Evolutionary conservation across 2,329 filamentous ascomycete species (phyloP).

Genomic region (Huntiella abstrusa): DNA sequence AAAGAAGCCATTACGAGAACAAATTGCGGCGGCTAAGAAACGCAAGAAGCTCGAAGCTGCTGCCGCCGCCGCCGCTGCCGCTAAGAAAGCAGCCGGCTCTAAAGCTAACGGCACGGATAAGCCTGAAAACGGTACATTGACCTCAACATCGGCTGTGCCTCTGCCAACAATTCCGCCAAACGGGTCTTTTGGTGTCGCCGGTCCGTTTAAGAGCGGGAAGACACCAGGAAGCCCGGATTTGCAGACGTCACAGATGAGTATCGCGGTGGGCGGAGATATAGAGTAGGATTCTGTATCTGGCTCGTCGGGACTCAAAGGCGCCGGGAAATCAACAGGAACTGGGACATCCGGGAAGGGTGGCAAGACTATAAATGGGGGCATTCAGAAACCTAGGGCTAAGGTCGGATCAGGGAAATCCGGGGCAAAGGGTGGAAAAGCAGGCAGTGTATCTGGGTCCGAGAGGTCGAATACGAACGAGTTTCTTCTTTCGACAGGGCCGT

Average conservation of each 20-base stretch:
- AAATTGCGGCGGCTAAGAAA: constrained; percentile 69
- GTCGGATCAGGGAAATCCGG: background rate
- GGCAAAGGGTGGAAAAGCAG: background rate
- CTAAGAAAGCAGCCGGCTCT: background rate
- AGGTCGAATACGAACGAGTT: background rate
- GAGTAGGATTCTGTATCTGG: constrained; percentile 8
- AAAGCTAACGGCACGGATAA: background rate
- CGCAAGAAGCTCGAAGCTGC: constrained; percentile 57
- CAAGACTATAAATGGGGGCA: background rate
- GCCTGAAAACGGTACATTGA: constrained; percentile 9
- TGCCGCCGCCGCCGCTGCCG: constrained; percentile 12
- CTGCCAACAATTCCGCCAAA: no score
- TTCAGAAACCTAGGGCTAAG: background rate
- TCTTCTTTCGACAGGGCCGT: background rate
- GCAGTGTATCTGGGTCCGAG: background rate
- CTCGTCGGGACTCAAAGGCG: background rate
- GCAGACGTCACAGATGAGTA: constrained; percentile 10
- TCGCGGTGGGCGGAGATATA: constrained; percentile 11
- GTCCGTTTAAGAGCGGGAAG: background rate
- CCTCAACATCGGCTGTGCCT: constrained; percentile 4
- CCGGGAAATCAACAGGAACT: background rate
- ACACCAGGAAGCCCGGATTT: constrained; percentile 4
- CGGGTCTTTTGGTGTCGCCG: background rate
- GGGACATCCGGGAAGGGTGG: background rate
- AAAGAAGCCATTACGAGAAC: constrained; percentile 65